Evolutionary conservation across 2,329 filamentous ascomycete species (phyloP).

Genomic region (Colletotrichum sp.): DNA sequence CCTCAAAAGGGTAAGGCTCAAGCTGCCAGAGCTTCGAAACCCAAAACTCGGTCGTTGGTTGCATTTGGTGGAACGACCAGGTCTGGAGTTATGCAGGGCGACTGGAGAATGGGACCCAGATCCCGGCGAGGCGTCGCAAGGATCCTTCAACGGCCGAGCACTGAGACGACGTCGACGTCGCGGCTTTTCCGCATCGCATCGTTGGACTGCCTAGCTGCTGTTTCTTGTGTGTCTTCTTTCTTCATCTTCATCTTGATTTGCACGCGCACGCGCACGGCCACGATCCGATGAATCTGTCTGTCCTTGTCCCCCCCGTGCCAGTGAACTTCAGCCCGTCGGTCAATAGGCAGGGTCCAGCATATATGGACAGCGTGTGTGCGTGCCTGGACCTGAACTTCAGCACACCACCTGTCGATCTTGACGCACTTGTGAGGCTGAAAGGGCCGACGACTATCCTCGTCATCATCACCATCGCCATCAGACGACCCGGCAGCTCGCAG

Average conservation of each 20-base stretch:
- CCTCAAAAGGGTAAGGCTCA: slow-evolving; percentile 16
- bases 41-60: slow-evolving; percentile 17
- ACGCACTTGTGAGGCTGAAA: neutral
- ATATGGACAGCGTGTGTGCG: neutral
- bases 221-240: neutral
- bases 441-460: neutral
- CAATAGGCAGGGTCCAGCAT: neutral
- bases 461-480: neutral
- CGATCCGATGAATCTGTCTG: neutral
- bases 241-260: neutral
- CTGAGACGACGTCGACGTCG: slow-evolving; percentile 7
- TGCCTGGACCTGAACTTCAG: neutral
- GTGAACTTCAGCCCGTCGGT: neutral
- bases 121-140: slow-evolving; percentile 14
- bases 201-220: neutral
- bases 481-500: neutral
- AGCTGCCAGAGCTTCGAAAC: slow-evolving; percentile 20
- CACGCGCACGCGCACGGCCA: neutral
- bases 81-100: slow-evolving; percentile 15
- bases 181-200: neutral
- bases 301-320: neutral
- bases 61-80: slow-evolving; percentile 20
- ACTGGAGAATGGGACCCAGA: slow-evolving; percentile 1
- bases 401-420: neutral
- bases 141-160: slow-evolving; percentile 11